These are phyloP conservation scores for Grosmannia serpens DNA, from an alignment of 2,329 filamentous ascomycete genomes.

Conservation along the genomic window DNA sequence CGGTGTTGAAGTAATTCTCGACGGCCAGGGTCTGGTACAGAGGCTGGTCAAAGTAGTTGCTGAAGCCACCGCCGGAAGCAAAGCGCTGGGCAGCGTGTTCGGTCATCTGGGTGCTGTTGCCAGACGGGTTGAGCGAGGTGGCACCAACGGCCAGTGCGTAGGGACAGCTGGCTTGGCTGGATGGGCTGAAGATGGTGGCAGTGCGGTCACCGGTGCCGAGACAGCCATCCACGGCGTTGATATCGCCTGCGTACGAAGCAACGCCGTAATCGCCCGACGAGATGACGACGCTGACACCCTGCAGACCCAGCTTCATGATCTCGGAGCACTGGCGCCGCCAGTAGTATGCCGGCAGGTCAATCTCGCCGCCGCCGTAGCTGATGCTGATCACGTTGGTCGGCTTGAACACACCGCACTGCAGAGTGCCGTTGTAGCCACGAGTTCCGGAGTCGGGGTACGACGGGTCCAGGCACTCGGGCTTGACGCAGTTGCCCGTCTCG, in stretches of 20 bases:
- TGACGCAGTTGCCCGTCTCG: conserved; percentile 29
- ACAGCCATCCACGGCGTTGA: conserved; percentile 12
- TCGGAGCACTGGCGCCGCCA: conserved; percentile 38
- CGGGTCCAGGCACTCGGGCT: conserved; percentile 29
- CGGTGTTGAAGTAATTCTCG: conserved; percentile 24
- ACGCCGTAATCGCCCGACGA: conserved; percentile 37
- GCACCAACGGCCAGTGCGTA: conserved; percentile 41
- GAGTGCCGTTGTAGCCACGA: conserved; percentile 35
- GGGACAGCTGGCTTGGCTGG: conserved; percentile 24
- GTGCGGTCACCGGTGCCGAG: conserved; percentile 6
- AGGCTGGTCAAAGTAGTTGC: conserved; percentile 31
- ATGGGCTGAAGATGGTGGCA: conserved; percentile 14
- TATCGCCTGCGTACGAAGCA: conserved; percentile 22
- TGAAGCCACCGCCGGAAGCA: conserved; percentile 32
- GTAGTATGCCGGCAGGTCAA: conserved; percentile 40
- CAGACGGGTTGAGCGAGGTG: conserved; percentile 25
- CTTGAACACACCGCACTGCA: conserved; percentile 25
- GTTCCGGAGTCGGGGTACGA: conserved; percentile 32
- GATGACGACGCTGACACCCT: conserved; percentile 35
- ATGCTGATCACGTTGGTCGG: conserved; percentile 46
- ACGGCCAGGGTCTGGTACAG: conserved; percentile 30
- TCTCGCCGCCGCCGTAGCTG: conserved; percentile 43
- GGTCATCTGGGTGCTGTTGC: conserved; percentile 3
- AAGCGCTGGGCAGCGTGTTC: conserved; percentile 15
- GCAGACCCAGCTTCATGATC: conserved; percentile 40